Percentiles rank a stretch among this genome's conserved stretches.
These are phyloP conservation scores for Xylaria sp. DNA, from an alignment of 2,329 filamentous ascomycete species.

Conservation along the genomic window DNA sequence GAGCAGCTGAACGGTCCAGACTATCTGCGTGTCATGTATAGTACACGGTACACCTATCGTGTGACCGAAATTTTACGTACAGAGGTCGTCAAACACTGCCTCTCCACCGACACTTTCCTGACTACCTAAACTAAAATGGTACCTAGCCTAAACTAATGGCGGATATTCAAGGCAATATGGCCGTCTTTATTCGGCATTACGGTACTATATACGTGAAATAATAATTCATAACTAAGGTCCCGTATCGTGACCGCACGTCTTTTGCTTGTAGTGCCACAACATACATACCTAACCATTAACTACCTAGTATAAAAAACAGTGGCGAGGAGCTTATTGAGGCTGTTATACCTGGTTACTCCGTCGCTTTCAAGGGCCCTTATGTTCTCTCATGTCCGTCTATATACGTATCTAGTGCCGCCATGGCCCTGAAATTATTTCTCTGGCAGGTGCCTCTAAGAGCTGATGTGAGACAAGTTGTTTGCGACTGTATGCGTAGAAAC, in stretches of 20 bases:
- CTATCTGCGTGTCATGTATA: slow-evolving; percentile 17
- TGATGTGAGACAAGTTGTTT: neutral
- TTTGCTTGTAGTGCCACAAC: neutral
- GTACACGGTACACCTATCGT: slow-evolving; percentile 5
- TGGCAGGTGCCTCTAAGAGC: neutral
- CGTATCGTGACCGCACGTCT: neutral
- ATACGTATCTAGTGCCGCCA: neutral
- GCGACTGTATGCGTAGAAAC: neutral
- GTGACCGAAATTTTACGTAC: slow-evolving; percentile 25
- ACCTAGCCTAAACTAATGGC: slow-evolving; percentile 4
- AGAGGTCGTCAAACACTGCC: neutral
- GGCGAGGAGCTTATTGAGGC: neutral
- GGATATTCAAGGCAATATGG: slow-evolving; percentile 28
- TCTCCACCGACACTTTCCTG: slow-evolving; percentile 14
- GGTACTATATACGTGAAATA: neutral
- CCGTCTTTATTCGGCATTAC: neutral
- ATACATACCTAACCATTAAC: neutral
- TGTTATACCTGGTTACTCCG: neutral
- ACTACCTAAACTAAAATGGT: neutral
- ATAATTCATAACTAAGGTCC: neutral
- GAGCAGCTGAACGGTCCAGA: slow-evolving; percentile 12
- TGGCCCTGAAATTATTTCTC: neutral
- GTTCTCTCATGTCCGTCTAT: neutral
- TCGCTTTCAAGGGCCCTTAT: neutral
- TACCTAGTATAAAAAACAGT: neutral